A percentile compares a stretch with the other conserved stretches of the same genome.
Conservation (phyloP, 2,329 filamentous ascomycete species). For the Aspergillus pseudoglaucus region DNA sequence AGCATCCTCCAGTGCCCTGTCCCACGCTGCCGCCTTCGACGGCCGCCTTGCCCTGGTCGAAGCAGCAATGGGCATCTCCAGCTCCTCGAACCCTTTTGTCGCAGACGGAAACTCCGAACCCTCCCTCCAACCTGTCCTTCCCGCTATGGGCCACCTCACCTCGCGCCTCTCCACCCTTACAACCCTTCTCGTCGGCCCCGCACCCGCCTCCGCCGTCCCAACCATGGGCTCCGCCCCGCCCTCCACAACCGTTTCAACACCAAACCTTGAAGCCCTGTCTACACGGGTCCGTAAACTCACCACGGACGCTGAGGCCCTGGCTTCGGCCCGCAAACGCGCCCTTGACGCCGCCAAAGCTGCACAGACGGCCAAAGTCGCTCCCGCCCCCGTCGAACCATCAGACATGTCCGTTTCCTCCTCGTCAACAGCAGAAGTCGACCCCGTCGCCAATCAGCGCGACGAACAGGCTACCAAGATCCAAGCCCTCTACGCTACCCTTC, state of each 20-base stretch:
- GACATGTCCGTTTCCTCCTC: conserved; percentile 21
- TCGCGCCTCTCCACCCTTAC: conserved; percentile 71
- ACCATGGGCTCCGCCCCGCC: conserved; percentile 13
- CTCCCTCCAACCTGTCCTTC: conserved; percentile 61
- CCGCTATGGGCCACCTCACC: conserved; percentile 72
- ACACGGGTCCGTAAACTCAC: conserved; percentile 39
- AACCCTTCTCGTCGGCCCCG: conserved; percentile 33
- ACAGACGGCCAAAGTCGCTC: conserved; percentile 32
- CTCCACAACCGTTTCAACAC: conserved; percentile 29
- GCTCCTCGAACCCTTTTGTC: conserved; percentile 54
- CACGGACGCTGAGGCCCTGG: conserved; percentile 39
- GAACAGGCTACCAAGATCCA: conserved; percentile 85
- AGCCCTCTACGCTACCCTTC: conserved; percentile 79
- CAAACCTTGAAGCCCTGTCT: conserved; percentile 39
- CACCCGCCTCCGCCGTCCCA: conserved; percentile 22
- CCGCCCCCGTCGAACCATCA: conserved; percentile 23
- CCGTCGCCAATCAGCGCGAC: conserved; percentile 37
- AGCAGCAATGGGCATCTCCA: conserved; percentile 70
- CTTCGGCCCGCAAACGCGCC: conserved; percentile 38
- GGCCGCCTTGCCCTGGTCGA: conserved; percentile 72
- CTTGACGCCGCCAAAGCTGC: conserved; percentile 37
- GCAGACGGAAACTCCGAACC: conserved; percentile 45
- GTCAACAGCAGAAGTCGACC: conserved; percentile 49
- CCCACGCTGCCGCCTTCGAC: conserved; percentile 83
- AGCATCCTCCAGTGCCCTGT: conserved; percentile 51